Evolutionary conservation across 306 rosid genomes (phyloP), one percentile per base, ranked within the genome.

Genomic region (Acmispon strigosus): DNA sequence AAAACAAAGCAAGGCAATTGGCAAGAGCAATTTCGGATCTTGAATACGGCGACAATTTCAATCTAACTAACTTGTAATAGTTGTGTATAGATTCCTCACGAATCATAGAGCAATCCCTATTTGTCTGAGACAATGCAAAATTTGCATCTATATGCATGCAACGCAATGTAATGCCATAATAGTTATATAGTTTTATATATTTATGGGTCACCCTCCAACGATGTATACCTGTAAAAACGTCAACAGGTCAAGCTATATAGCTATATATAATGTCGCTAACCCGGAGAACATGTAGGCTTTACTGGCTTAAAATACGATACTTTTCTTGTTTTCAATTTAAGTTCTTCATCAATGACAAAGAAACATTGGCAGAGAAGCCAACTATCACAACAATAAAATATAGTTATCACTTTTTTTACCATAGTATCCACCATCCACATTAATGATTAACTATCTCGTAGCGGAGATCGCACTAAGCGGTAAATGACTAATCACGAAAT

Each of bases 261-360:
- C 37, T 32, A 32, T 32, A 32, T 32, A 32, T 32, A 4, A 32
- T 62, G 82, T 80, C 87, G 66, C 81, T 82, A 62, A 71, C 82
- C 87, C 74, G 34, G 78, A 80, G 80, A 80, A 66, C 87, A 82
- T 54, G 55, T 62, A 49, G 74, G 63, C 67, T 78, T 58, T 42
- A 57, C 64, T 48, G 19, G 8, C 54, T 47, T 47, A 64, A 56
- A 48, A 64, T 61, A 66, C 29, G 1, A 51, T 48, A 13, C 62
- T 69, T 29, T 67, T 59, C 54, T 65, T 53, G 7, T 80, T 1
- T 1, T 73, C 80, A 76, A 71, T 79, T 61, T 65, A 44, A 53
- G 86, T 86, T 77, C 78, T 86, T 24, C 4, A 74, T 12, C 74
- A 45, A 79, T 64, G 52, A 52, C 41, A 54, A 79, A 75, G 22